Evolutionary conservation across 805 yeast species (phyloP), one percentile per base, ranked within the genome.

Genomic region (Teunomyces lycoperdinae): DNA sequence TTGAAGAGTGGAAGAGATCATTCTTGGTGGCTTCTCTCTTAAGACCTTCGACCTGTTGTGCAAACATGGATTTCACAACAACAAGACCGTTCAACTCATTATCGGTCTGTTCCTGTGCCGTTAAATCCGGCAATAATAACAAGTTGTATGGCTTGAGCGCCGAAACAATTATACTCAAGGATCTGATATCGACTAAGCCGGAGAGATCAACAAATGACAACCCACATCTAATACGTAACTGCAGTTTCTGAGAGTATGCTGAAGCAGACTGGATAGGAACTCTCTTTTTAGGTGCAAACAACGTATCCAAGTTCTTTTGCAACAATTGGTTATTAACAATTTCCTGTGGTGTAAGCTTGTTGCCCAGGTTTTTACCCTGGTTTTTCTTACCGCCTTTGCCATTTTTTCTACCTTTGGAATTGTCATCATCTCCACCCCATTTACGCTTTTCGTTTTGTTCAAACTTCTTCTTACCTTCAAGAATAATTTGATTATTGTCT

Each of bases 131-230:
- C 3, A 80, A 63, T 24, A 86, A 63, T 9, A 92, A 68, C 42
- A 91, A 72, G 54, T 84, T 84, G 44, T 82, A 78, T 4, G 98
- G 96, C 57, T 87, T 87, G 46, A 94, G 68, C 2, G 85, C 77
- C 17, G 94, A 88, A 38, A 89, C 74, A 46, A 91, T 87, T 64
- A 88, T 81, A 41, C 83, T 76, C 48, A 89, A 68, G 0, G 99
- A 92, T 52, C 97, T 76, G 52, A 84, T 71, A 61, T 94, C 97
- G 0, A 89, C 92, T 14, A 86, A 67, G 16, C 97, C 96, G 11
- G 90, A 80, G 41, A 91, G 72, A 61, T 92, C 97, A 47, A 92
- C 79, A 60, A 73, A 89, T 2, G 87, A 78, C 6, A 91, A 65
- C 1, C 84, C 85, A 66, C 97, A 90, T 49, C 84, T 71, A 4